Conservation (phyloP, 2,329 filamentous ascomycete species). For the Ophiostoma sp. region DNA sequence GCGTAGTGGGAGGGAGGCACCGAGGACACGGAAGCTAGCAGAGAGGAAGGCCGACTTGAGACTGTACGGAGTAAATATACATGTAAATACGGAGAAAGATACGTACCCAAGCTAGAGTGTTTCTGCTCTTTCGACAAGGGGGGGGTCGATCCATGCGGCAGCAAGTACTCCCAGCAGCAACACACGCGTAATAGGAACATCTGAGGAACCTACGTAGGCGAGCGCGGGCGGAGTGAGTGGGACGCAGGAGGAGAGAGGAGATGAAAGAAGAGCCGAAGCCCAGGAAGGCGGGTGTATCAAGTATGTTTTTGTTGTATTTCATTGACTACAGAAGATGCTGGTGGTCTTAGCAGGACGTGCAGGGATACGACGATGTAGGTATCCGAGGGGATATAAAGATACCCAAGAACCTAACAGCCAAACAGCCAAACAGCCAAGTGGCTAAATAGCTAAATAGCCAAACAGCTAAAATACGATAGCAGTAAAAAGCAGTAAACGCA, state of each 20-base stretch:
- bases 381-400: neutral
- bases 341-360: neutral
- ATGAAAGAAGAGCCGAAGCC: constrained; percentile 13
- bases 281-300: constrained; percentile 5
- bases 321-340: neutral
- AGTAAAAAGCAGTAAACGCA: no score
- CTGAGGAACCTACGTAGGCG: constrained; percentile 14
- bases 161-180: neutral
- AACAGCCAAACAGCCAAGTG: no score
- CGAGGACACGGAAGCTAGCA: constrained; percentile 15
- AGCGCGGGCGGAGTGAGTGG: constrained; percentile 13
- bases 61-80: no score
- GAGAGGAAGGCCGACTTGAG: neutral
- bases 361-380: neutral
- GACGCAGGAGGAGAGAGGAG: constrained; percentile 1
- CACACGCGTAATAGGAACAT: constrained; percentile 9
- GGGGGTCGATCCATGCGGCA: constrained; percentile 10
- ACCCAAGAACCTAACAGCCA: neutral
- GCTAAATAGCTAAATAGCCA: no score
- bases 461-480: no score
- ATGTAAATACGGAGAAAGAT: constrained; percentile 12
- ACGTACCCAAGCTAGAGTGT: neutral
- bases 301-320: neutral
- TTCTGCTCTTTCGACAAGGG: neutral
- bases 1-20: constrained; percentile 12